phyloP scores from a whole-genome alignment of 2,329 filamentous ascomycete species.

The Dryadomyces sulphureus region DNA sequence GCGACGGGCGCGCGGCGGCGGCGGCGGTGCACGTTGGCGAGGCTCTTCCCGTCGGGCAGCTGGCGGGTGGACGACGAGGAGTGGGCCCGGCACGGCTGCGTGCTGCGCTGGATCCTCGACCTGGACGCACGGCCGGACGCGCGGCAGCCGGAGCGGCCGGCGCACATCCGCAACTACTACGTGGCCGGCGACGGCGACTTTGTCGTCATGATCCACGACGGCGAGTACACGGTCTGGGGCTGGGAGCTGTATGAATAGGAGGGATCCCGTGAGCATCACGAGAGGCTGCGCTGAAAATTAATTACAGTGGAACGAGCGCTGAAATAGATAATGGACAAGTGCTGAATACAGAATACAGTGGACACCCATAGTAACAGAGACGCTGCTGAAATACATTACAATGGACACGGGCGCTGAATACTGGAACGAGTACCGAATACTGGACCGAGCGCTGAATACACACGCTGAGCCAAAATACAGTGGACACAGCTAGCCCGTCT shows the following conservation, averaged over 20 bases:
- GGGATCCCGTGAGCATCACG: no score
- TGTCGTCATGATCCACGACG: constrained; percentile 5
- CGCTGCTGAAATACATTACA: no score
- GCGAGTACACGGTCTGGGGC: constrained; percentile 9
- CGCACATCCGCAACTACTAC: constrained; percentile 4
- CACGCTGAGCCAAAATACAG: no score
- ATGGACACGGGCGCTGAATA: no score
- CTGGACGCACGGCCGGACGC: constrained; percentile 1
- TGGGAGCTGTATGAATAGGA: constrained; percentile 9
- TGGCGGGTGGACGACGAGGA: constrained; percentile 9
- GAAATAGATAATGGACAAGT: no score
- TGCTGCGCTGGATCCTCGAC: constrained; percentile 10
- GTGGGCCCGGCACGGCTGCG: constrained; percentile 6
- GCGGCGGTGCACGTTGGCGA: not conserved
- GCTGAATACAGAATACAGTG: no score
- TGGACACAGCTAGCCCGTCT: no score
- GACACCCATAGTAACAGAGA: no score
- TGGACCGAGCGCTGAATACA: no score
- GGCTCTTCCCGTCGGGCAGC: constrained; percentile 1
- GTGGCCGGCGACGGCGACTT: constrained; percentile 12
- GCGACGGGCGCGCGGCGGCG: not conserved
- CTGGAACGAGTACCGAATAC: no score
- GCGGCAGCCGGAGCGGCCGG: not conserved
- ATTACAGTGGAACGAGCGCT: no score
- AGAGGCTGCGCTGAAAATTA: no score